Conservation (phyloP, 2,329 filamentous ascomycete genomes). For the Apiospora marii region DNA sequence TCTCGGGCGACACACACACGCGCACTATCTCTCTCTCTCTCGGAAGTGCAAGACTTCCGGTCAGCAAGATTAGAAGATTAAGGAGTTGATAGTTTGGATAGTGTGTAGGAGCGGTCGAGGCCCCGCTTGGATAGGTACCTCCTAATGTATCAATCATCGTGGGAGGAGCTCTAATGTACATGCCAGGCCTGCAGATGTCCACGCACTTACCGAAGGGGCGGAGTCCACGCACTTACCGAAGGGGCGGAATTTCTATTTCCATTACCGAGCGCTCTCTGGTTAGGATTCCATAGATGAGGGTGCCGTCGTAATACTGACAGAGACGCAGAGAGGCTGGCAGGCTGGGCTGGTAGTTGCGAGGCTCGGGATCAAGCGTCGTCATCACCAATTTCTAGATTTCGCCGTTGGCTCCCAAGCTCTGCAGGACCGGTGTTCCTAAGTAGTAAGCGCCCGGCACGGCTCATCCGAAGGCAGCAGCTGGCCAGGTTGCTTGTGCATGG, state of each 20-base stretch:
- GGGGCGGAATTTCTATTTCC: too few relatives aligned
- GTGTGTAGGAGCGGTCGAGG: background rate
- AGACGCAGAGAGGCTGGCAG: background rate
- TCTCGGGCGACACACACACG: background rate
- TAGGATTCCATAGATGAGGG: too few relatives aligned
- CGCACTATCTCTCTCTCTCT: too few relatives aligned
- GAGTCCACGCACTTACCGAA: background rate
- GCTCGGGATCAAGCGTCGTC: background rate
- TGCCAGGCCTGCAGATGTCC: background rate
- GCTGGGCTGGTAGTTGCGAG: background rate
- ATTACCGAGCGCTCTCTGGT: too few relatives aligned
- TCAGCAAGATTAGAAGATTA: background rate
- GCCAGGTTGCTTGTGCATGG: background rate
- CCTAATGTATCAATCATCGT: background rate
- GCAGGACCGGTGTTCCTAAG: background rate
- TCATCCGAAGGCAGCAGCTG: background rate
- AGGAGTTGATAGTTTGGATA: background rate
- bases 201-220: background rate
- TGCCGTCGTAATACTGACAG: too few relatives aligned
- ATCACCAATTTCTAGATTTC: background rate
- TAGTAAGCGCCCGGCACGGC: background rate
- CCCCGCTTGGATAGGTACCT: background rate
- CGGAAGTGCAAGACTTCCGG: background rate
- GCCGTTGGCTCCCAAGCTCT: background rate
- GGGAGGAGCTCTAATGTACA: background rate